These are phyloP conservation scores for Tylopilus felleus DNA, from an alignment of 768 basidiomycete genomes.

Conservation along the genomic window DNA sequence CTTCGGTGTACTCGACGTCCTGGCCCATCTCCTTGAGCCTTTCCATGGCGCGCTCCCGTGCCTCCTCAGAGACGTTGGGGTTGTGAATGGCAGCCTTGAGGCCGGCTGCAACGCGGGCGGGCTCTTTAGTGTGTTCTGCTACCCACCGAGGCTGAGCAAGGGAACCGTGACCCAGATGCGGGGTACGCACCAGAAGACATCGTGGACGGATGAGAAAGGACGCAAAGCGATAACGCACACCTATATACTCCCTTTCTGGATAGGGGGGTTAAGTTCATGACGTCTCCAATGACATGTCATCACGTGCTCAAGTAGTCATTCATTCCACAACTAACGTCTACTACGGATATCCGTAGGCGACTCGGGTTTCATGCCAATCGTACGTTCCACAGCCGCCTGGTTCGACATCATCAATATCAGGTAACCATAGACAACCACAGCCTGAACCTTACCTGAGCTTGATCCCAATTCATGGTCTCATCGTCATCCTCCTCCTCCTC, in stretches of 20 bases:
- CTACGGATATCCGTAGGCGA: slow-evolving; percentile 27
- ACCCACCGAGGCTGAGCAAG: background rate
- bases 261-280: slow-evolving; percentile 18
- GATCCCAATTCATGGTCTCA: slow-evolving; percentile 63
- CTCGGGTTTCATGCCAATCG: slow-evolving; percentile 50
- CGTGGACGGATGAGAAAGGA: background rate
- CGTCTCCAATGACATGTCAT: slow-evolving; percentile 4
- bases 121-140: slow-evolving; percentile 36
- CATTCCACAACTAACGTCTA: slow-evolving; percentile 16
- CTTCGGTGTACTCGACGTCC: slow-evolving; percentile 4
- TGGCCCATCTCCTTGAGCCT: slow-evolving; percentile 42
- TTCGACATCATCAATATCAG: slow-evolving; percentile 3
- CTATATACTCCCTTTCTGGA: background rate
- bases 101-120: slow-evolving; percentile 50
- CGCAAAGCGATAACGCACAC: background rate
- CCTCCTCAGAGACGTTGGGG: slow-evolving; percentile 53
- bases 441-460: slow-evolving; percentile 52
- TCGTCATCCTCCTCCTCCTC: slow-evolving; percentile 70
- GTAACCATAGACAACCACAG: background rate
- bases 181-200: slow-evolving; percentile 13
- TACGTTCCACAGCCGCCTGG: slow-evolving; percentile 54
- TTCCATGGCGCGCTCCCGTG: slow-evolving; percentile 46
- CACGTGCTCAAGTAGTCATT: slow-evolving; percentile 10
- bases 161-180: accelerated
- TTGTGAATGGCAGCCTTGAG: slow-evolving; percentile 58